Conservation (phyloP, 768 basidiomycete species). For the Russula lepida region DNA sequence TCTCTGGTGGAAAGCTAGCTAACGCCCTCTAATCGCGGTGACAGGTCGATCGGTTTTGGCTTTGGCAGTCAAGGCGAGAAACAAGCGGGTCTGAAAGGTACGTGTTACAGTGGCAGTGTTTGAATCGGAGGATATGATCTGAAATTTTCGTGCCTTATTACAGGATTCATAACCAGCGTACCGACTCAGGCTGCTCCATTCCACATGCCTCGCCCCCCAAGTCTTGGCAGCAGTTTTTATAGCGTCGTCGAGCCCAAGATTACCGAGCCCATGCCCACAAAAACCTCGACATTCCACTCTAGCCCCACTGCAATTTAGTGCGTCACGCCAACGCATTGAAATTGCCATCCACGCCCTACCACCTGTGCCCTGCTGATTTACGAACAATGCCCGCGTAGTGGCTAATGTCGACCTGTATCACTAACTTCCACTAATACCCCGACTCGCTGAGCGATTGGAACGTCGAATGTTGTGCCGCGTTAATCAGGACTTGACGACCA, state of each 20-base stretch:
- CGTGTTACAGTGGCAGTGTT: slow-evolving; percentile 24
- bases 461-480: background rate
- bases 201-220: slow-evolving; percentile 33
- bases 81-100: slow-evolving; percentile 58
- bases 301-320: slow-evolving; percentile 27
- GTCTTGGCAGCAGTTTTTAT: slow-evolving; percentile 1
- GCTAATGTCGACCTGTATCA: background rate
- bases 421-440: background rate
- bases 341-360: background rate
- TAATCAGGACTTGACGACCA: background rate
- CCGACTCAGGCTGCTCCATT: slow-evolving; percentile 52
- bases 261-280: background rate
- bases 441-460: slow-evolving; percentile 6
- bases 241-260: background rate
- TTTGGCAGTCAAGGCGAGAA: slow-evolving; percentile 81
- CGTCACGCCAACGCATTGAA: background rate
- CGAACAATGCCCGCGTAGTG: background rate
- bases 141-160: background rate
- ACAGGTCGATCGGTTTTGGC: slow-evolving; percentile 46
- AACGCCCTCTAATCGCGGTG: slow-evolving; percentile 15
- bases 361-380: background rate
- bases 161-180: slow-evolving; percentile 49
- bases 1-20: slow-evolving; percentile 12
- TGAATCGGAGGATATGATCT: background rate
- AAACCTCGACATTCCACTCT: slow-evolving; percentile 22